phyloP scores from a whole-genome alignment of 2,329 filamentous ascomycete species.

The Venturia aucupariae region DNA sequence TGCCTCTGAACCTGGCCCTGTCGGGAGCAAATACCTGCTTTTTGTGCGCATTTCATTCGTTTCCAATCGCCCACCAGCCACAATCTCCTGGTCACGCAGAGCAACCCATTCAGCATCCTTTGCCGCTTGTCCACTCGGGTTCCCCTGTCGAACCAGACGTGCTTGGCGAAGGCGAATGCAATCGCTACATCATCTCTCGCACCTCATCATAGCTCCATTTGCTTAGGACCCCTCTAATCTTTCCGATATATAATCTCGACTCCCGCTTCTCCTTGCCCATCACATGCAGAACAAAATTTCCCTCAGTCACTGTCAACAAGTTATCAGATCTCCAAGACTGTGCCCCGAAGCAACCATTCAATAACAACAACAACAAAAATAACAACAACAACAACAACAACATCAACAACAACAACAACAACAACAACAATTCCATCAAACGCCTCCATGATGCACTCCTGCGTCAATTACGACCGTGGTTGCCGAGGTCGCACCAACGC shows the following conservation, averaged over 20 bases:
- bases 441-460: conserved; percentile 31
- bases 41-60: not conserved
- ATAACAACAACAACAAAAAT: no score
- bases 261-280: not conserved
- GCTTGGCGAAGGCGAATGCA: not conserved
- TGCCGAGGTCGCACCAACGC: conserved; percentile 34
- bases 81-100: not conserved
- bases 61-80: not conserved
- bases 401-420: not conserved
- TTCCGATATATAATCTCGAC: not conserved
- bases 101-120: not conserved
- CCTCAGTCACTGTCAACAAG: not conserved
- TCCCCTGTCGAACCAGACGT: not conserved
- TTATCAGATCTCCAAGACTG: not conserved
- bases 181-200: not conserved
- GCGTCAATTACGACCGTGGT: conserved; percentile 36
- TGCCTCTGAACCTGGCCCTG: not conserved
- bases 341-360: not conserved
- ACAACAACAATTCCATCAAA: not conserved
- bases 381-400: no score
- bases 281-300: not conserved
- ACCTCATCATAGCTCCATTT: not conserved
- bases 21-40: not conserved
- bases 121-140: not conserved
- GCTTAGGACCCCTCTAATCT: not conserved